Evolutionary conservation across 768 basidiomycete species (phyloP).

Genomic region (Mrakia frigida): DNA sequence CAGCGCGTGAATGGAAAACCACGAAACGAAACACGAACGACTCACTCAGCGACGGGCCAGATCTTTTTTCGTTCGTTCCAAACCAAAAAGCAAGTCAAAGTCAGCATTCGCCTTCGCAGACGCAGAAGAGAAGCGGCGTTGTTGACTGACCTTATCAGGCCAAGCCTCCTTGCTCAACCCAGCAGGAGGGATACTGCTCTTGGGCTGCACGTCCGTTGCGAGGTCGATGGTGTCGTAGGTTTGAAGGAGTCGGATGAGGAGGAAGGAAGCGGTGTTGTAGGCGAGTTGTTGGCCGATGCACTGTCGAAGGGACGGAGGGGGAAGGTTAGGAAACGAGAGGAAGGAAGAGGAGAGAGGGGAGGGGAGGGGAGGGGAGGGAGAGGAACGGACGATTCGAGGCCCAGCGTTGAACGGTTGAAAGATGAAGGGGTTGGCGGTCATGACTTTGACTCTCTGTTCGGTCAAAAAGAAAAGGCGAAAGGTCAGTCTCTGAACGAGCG

Average conservation of each 20-base stretch:
- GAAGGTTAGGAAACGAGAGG: background rate
- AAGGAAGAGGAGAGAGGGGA: conserved; percentile 26
- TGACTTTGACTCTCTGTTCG: conserved; percentile 49
- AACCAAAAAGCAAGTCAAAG: background rate
- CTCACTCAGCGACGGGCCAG: conserved; percentile 18
- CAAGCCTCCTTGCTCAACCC: conserved; percentile 49
- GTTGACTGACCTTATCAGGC: conserved; percentile 1
- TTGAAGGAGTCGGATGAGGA: conserved; percentile 64
- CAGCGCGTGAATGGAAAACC: background rate
- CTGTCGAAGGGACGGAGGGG: conserved; percentile 42
- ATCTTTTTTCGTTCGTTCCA: background rate
- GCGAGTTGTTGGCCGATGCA: conserved; percentile 71
- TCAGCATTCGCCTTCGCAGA: background rate
- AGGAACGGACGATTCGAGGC: conserved; percentile 48
- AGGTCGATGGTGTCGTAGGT: conserved; percentile 59
- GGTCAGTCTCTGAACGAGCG: background rate
- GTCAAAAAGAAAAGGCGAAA: conserved; percentile 40
- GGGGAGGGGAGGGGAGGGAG: conserved; percentile 13
- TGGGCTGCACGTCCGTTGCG: conserved; percentile 59
- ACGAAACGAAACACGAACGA: background rate
- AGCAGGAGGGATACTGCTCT: conserved; percentile 57
- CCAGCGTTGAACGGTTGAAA: conserved; percentile 71
- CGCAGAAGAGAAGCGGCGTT: background rate
- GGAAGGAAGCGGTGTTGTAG: conserved; percentile 68
- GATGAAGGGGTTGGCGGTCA: conserved; percentile 61